Evolutionary conservation across 2,329 filamentous ascomycete genomes (phyloP), one percentile per base, ranked within the genome.

Genomic region (Thermoascus crustaceus): DNA sequence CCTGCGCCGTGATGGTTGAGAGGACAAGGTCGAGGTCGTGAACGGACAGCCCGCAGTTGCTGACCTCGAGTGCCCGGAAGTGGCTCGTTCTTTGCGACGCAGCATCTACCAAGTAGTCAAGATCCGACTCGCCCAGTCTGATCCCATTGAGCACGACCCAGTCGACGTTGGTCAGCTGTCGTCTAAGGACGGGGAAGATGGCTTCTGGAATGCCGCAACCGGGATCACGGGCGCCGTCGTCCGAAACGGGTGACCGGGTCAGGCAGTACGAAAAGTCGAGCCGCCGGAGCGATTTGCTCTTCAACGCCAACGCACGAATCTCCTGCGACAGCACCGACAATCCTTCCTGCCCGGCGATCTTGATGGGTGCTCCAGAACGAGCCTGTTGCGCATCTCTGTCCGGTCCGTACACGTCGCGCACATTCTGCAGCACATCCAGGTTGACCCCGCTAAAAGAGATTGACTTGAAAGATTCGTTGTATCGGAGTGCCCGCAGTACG

Each of bases 111-210:
- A 81, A 49, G 47, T 66, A 69, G 43, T 84, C 80, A 35, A 84
- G 61, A 56, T 85, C 81, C 0, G 76, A 76, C 35, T 85, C 80
- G 25, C 77, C 78, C n/a, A 85, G 69, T 40, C 75, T 71, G 41
- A 84, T 80, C 8, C 78, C 78, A 41, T 77, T 83, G 39, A 85
- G 58, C 14, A 75, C 69, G 35, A 85, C 72, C 80, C 80, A 85
- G 52, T 82, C 77, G 11, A 84, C 75, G 47, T 78, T 80, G 0
- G 80, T 84, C 16, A 78, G 67, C 46, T 80, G 73, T 41, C 75
- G 72, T 43, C 76, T 76, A 57, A 78, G 82, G 4, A 84, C 62
- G 1, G 80, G 78, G 46, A 81, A 78, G 4, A 85, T 64, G 2
- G 79, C 80, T 52, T 82, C 78, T 11, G 80, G 75, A 32, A 85